A percentile compares a stretch with the other conserved stretches of the same genome.
These are phyloP conservation scores for Tulasnella sp. DNA, from an alignment of 768 basidiomycete genomes.

Conservation along the genomic window DNA sequence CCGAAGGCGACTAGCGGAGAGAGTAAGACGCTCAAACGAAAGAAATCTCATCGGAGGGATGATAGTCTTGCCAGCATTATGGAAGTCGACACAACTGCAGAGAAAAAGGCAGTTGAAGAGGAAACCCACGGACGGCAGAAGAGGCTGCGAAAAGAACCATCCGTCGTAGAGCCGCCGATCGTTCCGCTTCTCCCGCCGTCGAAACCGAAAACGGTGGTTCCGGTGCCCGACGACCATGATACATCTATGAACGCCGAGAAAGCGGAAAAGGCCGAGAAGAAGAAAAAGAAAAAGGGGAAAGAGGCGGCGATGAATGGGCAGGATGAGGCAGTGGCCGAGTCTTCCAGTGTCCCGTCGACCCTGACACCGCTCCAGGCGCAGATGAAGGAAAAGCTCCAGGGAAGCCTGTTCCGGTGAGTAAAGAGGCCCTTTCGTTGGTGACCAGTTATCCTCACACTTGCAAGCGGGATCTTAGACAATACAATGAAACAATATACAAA, in stretches of 20 bases:
- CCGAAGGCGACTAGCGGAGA: not conserved
- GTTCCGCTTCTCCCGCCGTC: not conserved
- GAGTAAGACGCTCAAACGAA: not conserved
- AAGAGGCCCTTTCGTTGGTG: not conserved
- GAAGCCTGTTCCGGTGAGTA: slow-evolving; percentile 76
- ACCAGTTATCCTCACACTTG: not conserved
- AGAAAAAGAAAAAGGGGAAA: not conserved
- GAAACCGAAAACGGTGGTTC: not conserved
- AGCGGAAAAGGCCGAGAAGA: not conserved
- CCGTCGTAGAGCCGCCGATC: not conserved
- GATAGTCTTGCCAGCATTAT: not conserved
- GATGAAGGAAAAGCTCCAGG: slow-evolving; percentile 74
- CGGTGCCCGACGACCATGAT: not conserved
- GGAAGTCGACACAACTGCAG: not conserved
- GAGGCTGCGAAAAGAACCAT: not conserved
- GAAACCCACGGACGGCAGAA: slow-evolving; percentile 6
- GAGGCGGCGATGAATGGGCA: not conserved
- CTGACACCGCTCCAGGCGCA: slow-evolving; percentile 67
- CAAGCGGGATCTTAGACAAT: slow-evolving; percentile 47
- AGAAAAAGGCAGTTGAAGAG: not conserved
- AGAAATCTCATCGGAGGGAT: not conserved
- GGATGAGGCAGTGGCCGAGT: not conserved
- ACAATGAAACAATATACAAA: slow-evolving; percentile 91
- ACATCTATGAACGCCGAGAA: not conserved
- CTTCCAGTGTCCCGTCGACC: not conserved